These are phyloP conservation scores for Mucor indicus DNA, from an alignment of 371 early-diverging fungal species.

Conservation along the genomic window DNA sequence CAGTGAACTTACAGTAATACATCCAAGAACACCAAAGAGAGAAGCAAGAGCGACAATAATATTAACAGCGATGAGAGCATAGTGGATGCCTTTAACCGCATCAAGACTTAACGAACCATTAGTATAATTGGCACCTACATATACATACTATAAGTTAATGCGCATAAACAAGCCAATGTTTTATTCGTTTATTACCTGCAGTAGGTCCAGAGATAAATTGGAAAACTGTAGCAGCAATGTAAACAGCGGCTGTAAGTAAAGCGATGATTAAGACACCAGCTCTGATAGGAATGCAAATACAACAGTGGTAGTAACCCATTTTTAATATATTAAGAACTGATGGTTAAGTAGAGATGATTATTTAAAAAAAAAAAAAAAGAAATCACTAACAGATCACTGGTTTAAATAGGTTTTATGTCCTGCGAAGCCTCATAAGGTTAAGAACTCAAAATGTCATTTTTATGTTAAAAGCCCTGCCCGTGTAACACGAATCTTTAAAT, in stretches of 20 bases:
- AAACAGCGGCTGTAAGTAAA: constrained; percentile 20
- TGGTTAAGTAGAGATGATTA: background rate
- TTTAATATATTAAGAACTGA: constrained; percentile 1
- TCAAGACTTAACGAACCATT: background rate
- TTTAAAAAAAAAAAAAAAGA: background rate
- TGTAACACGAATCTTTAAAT: too few relatives aligned
- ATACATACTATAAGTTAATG: background rate
- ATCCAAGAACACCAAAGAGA: constrained; percentile 27
- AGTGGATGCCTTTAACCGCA: constrained; percentile 6
- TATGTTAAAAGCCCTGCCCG: too few relatives aligned
- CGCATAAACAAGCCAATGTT: background rate
- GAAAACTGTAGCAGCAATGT: constrained; percentile 10
- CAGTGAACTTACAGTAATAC: constrained; percentile 26
- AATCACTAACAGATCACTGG: background rate
- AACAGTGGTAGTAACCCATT: constrained; percentile 26
- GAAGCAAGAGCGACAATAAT: constrained; percentile 23
- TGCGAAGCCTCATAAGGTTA: constrained; percentile 20
- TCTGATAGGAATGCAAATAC: constrained; percentile 25
- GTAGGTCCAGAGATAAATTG: constrained; percentile 8
- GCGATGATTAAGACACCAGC: constrained; percentile 31
- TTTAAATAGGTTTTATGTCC: constrained; percentile 5
- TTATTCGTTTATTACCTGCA: background rate
- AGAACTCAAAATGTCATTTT: too few relatives aligned
- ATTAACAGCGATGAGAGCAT: constrained; percentile 16
- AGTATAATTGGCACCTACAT: background rate